Conservation (phyloP, 2,329 filamentous ascomycete genomes). For the Shiraia bambusicola region DNA sequence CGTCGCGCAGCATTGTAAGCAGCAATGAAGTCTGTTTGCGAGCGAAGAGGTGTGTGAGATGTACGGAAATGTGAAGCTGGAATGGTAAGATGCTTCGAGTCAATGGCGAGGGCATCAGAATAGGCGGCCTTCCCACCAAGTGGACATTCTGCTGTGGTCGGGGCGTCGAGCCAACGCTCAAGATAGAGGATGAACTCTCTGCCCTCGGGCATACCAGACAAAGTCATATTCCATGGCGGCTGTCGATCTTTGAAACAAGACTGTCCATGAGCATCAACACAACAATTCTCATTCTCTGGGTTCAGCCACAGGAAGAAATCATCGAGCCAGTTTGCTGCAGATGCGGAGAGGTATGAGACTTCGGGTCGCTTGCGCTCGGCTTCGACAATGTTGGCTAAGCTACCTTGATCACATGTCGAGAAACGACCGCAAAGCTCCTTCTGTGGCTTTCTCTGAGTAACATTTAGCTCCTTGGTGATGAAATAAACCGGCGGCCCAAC, state of each 20-base stretch:
- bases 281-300: constrained; percentile 67
- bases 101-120: constrained; percentile 77
- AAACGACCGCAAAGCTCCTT: constrained; percentile 88
- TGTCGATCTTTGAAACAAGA: constrained; percentile 77
- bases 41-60: constrained; percentile 80
- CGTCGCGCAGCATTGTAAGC: constrained; percentile 87
- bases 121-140: constrained; percentile 88
- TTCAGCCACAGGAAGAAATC: constrained; percentile 98
- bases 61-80: constrained; percentile 90
- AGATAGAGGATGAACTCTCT: constrained; percentile 88
- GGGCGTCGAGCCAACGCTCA: constrained; percentile 75
- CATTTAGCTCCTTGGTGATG: constrained; percentile 78
- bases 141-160: constrained; percentile 81
- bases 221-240: constrained; percentile 84
- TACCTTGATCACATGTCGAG: constrained; percentile 80
- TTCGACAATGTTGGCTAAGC: constrained; percentile 86
- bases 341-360: constrained; percentile 82
- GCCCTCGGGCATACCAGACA: constrained; percentile 89
- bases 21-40: constrained; percentile 88
- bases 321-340: constrained; percentile 93
- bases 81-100: constrained; percentile 66
- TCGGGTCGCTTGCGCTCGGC: constrained; percentile 89
- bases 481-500: constrained; percentile 95
- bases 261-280: constrained; percentile 63
- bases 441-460: constrained; percentile 73